Evolutionary conservation across 73 alveolate species (phyloP).

Genomic region (Paramecium sexaurelia): DNA sequence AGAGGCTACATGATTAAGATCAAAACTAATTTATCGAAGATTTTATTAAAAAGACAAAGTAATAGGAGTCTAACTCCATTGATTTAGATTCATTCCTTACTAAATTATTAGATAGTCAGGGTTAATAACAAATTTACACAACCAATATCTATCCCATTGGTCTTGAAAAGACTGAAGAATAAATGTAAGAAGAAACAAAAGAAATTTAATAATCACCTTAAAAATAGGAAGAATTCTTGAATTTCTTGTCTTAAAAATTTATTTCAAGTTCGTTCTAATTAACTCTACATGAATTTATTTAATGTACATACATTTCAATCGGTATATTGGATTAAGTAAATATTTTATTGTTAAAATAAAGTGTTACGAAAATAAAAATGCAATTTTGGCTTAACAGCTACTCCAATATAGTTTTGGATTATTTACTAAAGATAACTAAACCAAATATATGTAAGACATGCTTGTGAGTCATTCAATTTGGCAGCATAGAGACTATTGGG

Average conservation of each 20-base stretch:
- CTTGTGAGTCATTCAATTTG: constrained; percentile 15
- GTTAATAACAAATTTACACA: background rate
- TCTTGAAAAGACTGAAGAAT: background rate
- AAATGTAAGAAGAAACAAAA: background rate
- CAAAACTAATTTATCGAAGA: background rate
- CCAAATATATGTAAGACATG: constrained; percentile 46
- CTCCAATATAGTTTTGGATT: constrained; percentile 34
- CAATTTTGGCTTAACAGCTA: background rate
- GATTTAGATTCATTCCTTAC: background rate
- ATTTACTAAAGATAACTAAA: constrained; percentile 4
- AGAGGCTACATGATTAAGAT: constrained; percentile 49
- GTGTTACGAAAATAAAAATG: constrained; percentile 8
- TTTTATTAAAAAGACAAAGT: background rate
- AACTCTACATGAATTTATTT: constrained; percentile 6
- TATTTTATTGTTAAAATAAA: background rate
- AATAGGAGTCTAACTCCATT: background rate
- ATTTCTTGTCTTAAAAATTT: background rate
- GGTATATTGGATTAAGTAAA: constrained; percentile 10
- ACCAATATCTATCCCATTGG: background rate
- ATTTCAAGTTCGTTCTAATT: background rate
- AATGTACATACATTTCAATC: background rate
- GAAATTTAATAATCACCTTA: background rate
- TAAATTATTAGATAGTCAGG: background rate
- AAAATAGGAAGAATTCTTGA: background rate
- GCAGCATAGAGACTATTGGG: constrained; percentile 49